Base-by-base conservation (phyloP, 83 land plant species). In the Picea abies region DNA sequence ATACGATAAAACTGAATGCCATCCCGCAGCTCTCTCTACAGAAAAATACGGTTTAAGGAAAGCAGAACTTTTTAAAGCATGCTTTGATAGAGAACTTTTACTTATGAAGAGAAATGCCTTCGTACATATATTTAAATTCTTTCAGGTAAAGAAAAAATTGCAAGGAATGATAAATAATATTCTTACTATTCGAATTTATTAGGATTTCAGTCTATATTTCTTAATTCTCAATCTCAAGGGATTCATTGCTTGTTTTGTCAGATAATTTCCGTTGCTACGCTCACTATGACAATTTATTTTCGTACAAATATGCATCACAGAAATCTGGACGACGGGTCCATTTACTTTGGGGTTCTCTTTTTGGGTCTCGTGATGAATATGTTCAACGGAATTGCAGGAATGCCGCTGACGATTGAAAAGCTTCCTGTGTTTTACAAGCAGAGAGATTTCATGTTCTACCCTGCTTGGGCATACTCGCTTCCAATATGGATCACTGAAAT, bases 101-200 rank as follows among this genome's bases (percentile, higher is more conserved):
- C 83, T 92, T 69, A 88, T 92, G 84, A 89, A 86, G 76, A 70
- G 94, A 0, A 86, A 88, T 37, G 73, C 87, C 2, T 90, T 92
- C 37, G 63, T 92, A 2, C 88, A 90, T 82, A 81, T 90, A 10
- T 90, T 92, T 83, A 92, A 86, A 81, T 3, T 44, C 47, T n/a
- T n/a, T 47, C 49, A 47, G 49, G 49, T 47, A 15, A 47, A 47
- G 0, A 47, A 47, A 7, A 47, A 47, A 6, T 6, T 1, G 0
- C 0, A 9, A 6, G 49, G 10, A 10, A 47, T 47, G 9, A 41
- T 9, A 9, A 9, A 7, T 8, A 8, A 47, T 47, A 47, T 47
- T 47, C 11, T 44, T 47, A 47, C 47, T 0, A 8, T 8, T 8
- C 49, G 8, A 47, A 47, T 7, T 47, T 47, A 7, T 47, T 62